A percentile compares a stretch with the other conserved stretches of the same genome.
phyloP scores from a whole-genome alignment of 2,329 filamentous ascomycete genomes.

The Ophiostoma sp. region DNA sequence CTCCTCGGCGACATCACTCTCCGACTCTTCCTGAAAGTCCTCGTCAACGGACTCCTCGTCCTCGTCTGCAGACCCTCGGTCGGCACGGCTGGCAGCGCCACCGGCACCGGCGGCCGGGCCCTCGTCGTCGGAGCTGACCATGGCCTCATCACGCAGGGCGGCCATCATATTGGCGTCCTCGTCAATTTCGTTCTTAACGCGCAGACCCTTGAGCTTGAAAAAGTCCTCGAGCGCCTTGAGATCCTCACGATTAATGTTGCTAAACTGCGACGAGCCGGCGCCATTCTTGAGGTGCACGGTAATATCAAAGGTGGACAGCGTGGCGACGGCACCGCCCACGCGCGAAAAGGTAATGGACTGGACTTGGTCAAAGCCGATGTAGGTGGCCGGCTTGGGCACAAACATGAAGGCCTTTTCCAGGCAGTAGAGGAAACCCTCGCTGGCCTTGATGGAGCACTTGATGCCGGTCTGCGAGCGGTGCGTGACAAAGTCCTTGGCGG shows the following conservation, averaged over 20 bases:
- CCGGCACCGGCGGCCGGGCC: constrained; percentile 61
- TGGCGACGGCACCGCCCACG: constrained; percentile 87
- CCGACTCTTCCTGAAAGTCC: constrained; percentile 87
- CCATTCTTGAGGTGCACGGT: constrained; percentile 84
- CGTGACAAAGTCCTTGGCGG: constrained; percentile 89
- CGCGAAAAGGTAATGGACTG: constrained; percentile 90
- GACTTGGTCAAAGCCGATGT: constrained; percentile 92
- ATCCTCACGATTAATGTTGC: constrained; percentile 98
- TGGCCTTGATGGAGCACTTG: constrained; percentile 99
- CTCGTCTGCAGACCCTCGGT: constrained; percentile 84
- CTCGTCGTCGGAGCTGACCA: constrained; percentile 79
- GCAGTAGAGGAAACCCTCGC: constrained; percentile 94
- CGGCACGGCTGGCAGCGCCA: constrained; percentile 59
- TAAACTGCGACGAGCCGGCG: constrained; percentile 88
- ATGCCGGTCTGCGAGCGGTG: constrained; percentile 92
- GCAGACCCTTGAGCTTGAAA: constrained; percentile 91
- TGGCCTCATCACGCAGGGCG: constrained; percentile 76
- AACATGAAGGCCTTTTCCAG: constrained; percentile 99
- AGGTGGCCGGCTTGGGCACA: constrained; percentile 95
- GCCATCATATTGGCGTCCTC: constrained; percentile 80
- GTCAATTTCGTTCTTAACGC: constrained; percentile 97
- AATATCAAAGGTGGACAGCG: constrained; percentile 94
- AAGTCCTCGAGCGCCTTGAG: constrained; percentile 95
- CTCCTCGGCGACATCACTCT: constrained; percentile 94
- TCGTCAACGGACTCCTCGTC: constrained; percentile 94